A percentile compares a stretch with the other conserved stretches of the same genome.
Evolutionary conservation across 768 basidiomycete species (phyloP).

Genomic region (Serendipita sp.): DNA sequence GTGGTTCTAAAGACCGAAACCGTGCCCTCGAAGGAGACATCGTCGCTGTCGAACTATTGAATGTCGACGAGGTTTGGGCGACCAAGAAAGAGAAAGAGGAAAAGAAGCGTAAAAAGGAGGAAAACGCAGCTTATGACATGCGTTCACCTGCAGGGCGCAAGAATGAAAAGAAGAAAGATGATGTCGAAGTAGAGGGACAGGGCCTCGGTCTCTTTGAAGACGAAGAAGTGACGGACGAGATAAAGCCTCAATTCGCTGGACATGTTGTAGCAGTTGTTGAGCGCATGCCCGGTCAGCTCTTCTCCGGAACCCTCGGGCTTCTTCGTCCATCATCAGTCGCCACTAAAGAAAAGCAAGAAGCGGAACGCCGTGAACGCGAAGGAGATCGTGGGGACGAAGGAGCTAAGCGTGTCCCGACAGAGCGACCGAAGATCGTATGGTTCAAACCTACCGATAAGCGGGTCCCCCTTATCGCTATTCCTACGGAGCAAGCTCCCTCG

Average conservation of each 20-base stretch:
- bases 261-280: constrained; percentile 99
- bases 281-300: constrained; percentile 96
- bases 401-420: constrained; percentile 58
- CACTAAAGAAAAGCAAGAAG: constrained; percentile 97
- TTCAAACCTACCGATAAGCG: constrained; percentile 99
- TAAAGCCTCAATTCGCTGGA: constrained; percentile 95
- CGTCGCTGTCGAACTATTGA: constrained; percentile 91
- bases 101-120: constrained; percentile 99
- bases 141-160: constrained; percentile 61
- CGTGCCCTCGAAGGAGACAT: constrained; percentile 97
- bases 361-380: constrained; percentile 92
- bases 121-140: constrained; percentile 87
- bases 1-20: constrained; percentile 97
- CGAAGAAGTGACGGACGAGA: constrained; percentile 96
- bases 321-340: constrained; percentile 92
- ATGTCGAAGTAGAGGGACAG: constrained; percentile 98
- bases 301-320: constrained; percentile 91
- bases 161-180: constrained; percentile 99
- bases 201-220: constrained; percentile 94
- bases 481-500: constrained; percentile 91
- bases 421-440: constrained; percentile 98
- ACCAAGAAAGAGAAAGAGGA: constrained; percentile 99
- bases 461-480: constrained; percentile 95
- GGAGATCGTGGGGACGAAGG: constrained; percentile 73
- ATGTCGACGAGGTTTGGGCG: constrained; percentile 95